Base-by-base conservation (phyloP, 495 filamentous ascomycete species). In the Penicillium parvum region DNA sequence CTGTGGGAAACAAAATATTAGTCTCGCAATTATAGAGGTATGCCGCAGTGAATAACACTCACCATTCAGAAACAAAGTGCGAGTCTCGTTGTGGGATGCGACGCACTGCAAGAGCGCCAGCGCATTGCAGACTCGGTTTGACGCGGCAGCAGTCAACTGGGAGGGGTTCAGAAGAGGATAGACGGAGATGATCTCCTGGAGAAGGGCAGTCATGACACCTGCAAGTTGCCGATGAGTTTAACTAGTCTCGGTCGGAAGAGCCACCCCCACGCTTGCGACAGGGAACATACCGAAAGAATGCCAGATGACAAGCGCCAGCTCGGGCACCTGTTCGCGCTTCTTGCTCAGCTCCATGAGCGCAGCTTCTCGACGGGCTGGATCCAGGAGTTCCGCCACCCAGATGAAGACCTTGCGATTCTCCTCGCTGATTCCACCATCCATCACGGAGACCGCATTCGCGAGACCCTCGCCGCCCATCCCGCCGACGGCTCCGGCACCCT, bases 171-270 rank as follows among this genome's bases (percentile, higher is more conserved):
- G 78, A 6, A 97, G 76, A 9, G 88, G 94, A 55, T 99, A 99
- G 18, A 99, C 92, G 8, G 91, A 96, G 57, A 97, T 99, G 52
- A 99, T 99, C 69, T 99, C 92, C 61, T 97, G 92, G 36, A 97
- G 79, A 10, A 99, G 72, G 20, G 89, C 91, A 19, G 92, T 95
- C 92, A 99, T 99, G 42, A 99, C 94, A 52, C 92, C 91, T 97
- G 61, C 37, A 36, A 52, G 32, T 53, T 45, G 40, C 58, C 51
- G 43, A 45, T 34, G 32, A 41, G 51, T n/a, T n/a, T n/a, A n/a
- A n/a, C 61, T 57, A 63, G 49, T 52, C 36, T 32, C 33, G 37
- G 43, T 64, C 39, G 52, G 46, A 45, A 28, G 16, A 32, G 38
- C 23, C 15, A 27, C 12, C 40, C 46, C 18, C 38, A 51, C 27